These are phyloP conservation scores for Arthrobotrys megalospora DNA, from an alignment of 2,329 filamentous ascomycete genomes.

Conservation along the genomic window DNA sequence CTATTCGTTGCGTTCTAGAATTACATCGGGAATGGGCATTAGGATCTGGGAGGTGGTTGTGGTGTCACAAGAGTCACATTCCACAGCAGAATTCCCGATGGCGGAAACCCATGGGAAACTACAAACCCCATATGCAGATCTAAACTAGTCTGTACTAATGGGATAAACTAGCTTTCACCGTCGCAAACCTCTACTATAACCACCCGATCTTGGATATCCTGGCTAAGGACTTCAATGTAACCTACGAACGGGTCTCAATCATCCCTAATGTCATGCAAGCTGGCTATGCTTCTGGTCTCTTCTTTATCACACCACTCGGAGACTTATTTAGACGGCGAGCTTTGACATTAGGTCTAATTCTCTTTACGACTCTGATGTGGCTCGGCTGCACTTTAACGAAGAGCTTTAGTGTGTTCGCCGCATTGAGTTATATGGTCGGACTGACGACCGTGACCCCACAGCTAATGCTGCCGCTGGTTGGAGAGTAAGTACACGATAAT, in stretches of 20 bases:
- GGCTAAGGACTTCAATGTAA: slow-evolving; percentile 79
- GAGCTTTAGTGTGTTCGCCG: slow-evolving; percentile 76
- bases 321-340: slow-evolving; percentile 78
- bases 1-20: slow-evolving; percentile 8
- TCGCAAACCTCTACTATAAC: slow-evolving; percentile 86
- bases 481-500: slow-evolving; percentile 70
- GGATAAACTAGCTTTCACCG: slow-evolving; percentile 74
- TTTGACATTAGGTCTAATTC: slow-evolving; percentile 78
- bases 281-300: slow-evolving; percentile 80
- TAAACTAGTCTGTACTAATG: slow-evolving; percentile 65
- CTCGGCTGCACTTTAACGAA: slow-evolving; percentile 80
- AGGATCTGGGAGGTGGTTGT: not conserved
- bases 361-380: slow-evolving; percentile 79
- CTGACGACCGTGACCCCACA: slow-evolving; percentile 85
- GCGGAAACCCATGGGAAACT: slow-evolving; percentile 5
- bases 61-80: slow-evolving; percentile 21
- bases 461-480: slow-evolving; percentile 84
- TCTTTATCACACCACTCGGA: slow-evolving; percentile 82
- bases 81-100: not conserved
- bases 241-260: slow-evolving; percentile 76
- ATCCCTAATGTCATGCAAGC: slow-evolving; percentile 85
- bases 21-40: not conserved
- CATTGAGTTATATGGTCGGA: slow-evolving; percentile 80
- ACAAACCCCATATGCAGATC: not conserved
- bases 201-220: slow-evolving; percentile 84